Percentiles rank a stretch among this genome's conserved stretches.
Evolutionary conservation across 371 early-diverging fungal species (phyloP).

Genomic region (Zopfochytrium polystomum): DNA sequence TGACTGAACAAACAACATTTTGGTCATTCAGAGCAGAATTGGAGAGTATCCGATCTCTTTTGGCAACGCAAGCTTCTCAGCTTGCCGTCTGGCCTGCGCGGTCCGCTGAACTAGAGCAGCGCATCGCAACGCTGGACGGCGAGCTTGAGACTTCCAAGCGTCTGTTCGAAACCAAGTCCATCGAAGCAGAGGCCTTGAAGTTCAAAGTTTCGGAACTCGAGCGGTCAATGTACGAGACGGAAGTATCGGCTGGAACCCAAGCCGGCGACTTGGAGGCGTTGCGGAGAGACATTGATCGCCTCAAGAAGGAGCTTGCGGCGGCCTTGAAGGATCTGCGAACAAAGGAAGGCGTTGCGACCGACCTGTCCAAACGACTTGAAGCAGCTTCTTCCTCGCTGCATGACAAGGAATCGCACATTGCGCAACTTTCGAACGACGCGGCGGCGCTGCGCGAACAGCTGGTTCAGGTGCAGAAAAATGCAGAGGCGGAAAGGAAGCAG

Average conservation of each 20-base stretch:
- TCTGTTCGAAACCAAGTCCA: slow-evolving; percentile 44
- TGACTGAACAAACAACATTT: too few species aligned
- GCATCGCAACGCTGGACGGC: slow-evolving; percentile 34
- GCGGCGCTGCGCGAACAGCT: slow-evolving; percentile 18
- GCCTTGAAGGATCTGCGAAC: slow-evolving; percentile 7
- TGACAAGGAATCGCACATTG: slow-evolving; percentile 2
- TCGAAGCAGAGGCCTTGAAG: slow-evolving; percentile 41
- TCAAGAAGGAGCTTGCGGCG: slow-evolving; percentile 14
- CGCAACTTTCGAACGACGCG: slow-evolving; percentile 13
- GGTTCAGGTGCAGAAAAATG: slow-evolving; percentile 17
- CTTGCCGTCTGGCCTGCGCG: slow-evolving; percentile 24
- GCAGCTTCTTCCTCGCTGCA: slow-evolving; percentile 2
- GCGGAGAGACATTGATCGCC: slow-evolving; percentile 22
- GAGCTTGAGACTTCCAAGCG: slow-evolving; percentile 48
- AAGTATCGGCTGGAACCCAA: slow-evolving; percentile 21
- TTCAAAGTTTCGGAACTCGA: slow-evolving; percentile 40
- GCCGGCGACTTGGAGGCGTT: slow-evolving; percentile 19
- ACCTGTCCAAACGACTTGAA: slow-evolving; percentile 3
- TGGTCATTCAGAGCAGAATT: slow-evolving; percentile 71
- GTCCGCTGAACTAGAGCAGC: slow-evolving; percentile 31
- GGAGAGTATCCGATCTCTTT: slow-evolving; percentile 61
- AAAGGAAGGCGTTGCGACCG: slow-evolving; percentile 6
- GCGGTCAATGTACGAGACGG: slow-evolving; percentile 36
- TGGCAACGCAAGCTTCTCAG: slow-evolving; percentile 41
- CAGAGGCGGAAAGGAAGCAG: slow-evolving; percentile 15